Base-by-base conservation (phyloP, 805 yeast genomes). In the Kluyveromyces dobzhanskii region DNA sequence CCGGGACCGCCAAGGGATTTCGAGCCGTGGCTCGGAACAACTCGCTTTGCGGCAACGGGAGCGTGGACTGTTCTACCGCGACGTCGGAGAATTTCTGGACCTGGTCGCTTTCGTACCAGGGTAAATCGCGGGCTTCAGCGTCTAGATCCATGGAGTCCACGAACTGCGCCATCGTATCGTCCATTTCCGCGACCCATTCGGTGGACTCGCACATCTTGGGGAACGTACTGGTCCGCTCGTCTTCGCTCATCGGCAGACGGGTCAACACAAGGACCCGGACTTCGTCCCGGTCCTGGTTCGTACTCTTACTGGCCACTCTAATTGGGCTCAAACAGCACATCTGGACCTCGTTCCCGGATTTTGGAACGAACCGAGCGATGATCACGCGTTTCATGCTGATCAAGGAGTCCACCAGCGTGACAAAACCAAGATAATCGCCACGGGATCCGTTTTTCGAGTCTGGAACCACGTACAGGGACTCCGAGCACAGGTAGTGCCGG, bases 191-290 rank as follows among this genome's bases (percentile, higher is more conserved):
- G 44, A 60, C 51, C 1, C 60, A 59, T 1, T 67, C 65, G 18
- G 49, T 52, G 11, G 66, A 42, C 3, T 64, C 56, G 8, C 57
- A 50, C 18, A 75, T 45, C 28, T 55, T 53, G 4, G 68, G 64
- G 47, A 81, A 73, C 17, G 66, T 67, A 3, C 87, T 75, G 12
- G 76, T 65, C 47, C 75, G 73, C 45, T 77, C 81, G 55, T 87
- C 95, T 46, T 85, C 94, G 31, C 72, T 70, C 56, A 73, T 84
- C 1, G 95, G 92, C 10, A 86, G 53, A 33, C 78, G 63, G 10
- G 69, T 68, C 45, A 78, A 53, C 1, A 71, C 59, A 39, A 85
- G 67, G 0, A 70, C 67, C 42, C 71, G 64, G 14, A 54, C 42
- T 2, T 39, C 35, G 18, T 37, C 34, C 10, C 32, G 36, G 24